phyloP scores from a whole-genome alignment of 164 flowering plant genomes.

The Nelumbo lutea region DNA sequence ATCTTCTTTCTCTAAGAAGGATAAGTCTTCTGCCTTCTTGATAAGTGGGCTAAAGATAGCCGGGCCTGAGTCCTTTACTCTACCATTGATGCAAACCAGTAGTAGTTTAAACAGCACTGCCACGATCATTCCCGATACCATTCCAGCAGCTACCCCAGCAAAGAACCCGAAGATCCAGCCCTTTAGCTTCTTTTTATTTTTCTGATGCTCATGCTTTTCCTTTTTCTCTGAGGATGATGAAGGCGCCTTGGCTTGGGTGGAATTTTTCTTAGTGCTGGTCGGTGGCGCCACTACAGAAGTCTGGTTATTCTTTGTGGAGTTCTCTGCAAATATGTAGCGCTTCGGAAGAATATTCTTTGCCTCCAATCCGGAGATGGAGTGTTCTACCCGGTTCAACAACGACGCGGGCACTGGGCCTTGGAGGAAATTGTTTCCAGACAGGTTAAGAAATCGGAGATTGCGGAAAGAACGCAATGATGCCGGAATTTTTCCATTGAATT shows the following conservation, averaged over 20 bases:
- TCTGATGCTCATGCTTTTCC: conserved; percentile 13
- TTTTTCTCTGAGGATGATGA: conserved; percentile 28
- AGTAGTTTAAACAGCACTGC: conserved; percentile 47
- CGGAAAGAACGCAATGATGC: conserved; percentile 46
- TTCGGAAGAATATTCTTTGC: conserved; percentile 27
- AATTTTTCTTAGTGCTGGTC: neutral
- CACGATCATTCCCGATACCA: conserved; percentile 45
- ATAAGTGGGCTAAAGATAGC: conserved; percentile 62
- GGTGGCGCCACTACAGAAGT: neutral
- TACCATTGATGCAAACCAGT: conserved; percentile 33
- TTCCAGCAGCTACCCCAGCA: conserved; percentile 54
- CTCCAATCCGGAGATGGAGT: conserved; percentile 7
- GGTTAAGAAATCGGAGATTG: conserved; percentile 40
- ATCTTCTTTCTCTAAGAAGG: conserved; percentile 73
- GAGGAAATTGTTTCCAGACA: conserved; percentile 51
- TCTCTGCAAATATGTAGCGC: conserved; percentile 54
- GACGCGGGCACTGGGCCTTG: conserved; percentile 26
- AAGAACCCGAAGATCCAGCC: conserved; percentile 58
- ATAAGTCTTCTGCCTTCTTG: conserved; percentile 57
- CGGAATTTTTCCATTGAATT: conserved; percentile 51
- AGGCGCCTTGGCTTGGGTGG: conserved; percentile 5
- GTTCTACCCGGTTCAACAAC: conserved; percentile 15
- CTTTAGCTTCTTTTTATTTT: conserved; percentile 21
- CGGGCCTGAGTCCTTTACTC: conserved; percentile 32
- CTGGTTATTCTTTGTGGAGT: conserved; percentile 6